Conservation (phyloP, 148 eudicot genomes). For the Amaranthus palmeri region DNA sequence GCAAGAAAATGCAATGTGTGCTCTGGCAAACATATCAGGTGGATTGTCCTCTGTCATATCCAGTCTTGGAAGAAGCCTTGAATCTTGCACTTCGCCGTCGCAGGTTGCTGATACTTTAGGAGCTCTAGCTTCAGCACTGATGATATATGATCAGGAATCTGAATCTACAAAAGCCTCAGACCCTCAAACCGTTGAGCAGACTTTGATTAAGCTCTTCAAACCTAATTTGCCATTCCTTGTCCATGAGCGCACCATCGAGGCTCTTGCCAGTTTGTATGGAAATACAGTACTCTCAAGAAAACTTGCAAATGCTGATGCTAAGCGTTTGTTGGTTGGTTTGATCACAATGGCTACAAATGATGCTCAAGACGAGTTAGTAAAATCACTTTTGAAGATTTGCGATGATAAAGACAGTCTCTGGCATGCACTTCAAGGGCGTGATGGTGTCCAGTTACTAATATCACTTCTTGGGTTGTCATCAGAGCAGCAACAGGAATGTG, state of each 20-base stretch:
- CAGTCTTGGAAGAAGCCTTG: constrained; percentile 97
- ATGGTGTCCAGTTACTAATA: constrained; percentile 92
- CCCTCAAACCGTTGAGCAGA: constrained; percentile 71
- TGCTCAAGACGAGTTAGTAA: constrained; percentile 84
- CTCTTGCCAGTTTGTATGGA: constrained; percentile 95
- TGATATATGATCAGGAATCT: constrained; percentile 87
- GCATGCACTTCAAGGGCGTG: constrained; percentile 96
- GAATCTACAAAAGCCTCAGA: constrained; percentile 73
- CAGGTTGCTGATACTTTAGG: constrained; percentile 96
- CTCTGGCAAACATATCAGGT: constrained; percentile 98
- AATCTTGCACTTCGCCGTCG: constrained; percentile 81
- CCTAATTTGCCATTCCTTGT: constrained; percentile 70
- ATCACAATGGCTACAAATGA: constrained; percentile 93
- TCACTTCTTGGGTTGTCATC: constrained; percentile 98
- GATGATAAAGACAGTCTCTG: constrained; percentile 77
- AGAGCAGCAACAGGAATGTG: constrained; percentile 98
- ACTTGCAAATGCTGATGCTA: constrained; percentile 88
- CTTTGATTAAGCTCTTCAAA: constrained; percentile 75
- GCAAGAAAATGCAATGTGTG: constrained; percentile 99
- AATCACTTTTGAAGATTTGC: constrained; percentile 77
- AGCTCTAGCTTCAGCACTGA: constrained; percentile 95
- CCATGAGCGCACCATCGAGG: constrained; percentile 95
- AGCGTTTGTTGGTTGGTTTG: constrained; percentile 88
- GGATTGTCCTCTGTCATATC: constrained; percentile 93
- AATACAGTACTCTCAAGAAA: constrained; percentile 67